Base-by-base conservation (phyloP, 1,284 basidiomycete species). In the Microstroma glucosiphilum region DNA sequence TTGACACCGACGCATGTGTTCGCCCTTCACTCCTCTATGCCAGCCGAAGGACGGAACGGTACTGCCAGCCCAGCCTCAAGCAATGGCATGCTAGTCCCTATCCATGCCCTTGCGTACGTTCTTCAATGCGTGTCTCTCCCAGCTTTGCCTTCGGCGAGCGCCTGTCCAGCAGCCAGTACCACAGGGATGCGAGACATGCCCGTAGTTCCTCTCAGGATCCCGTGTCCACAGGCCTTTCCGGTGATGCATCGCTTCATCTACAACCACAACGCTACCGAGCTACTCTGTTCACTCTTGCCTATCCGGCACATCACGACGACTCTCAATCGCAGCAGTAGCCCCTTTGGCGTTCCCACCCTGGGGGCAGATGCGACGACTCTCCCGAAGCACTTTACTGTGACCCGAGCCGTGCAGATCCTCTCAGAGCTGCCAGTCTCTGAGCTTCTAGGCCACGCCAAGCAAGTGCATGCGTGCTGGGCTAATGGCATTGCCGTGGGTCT, bases 401-500 rank as follows among this genome's bases (percentile, higher is more conserved):
- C 30, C 1, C 58, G 25, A 8, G 60, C 62, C 1, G 59, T 23
- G 46, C 54, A 64, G 15, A 25, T 43, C 11, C 56, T 64, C n/a
- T 42, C 63, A 19, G 30, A 37, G 15, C 43, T 53, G n/a, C 57
- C 63, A 4, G n/a, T 25, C 6, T 30, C 30, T 12, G 43, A 41
- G 19, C 54, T 64, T 0, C 37, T 64, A 12, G 40, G n/a, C 7
- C 25, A 63, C 2, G 51, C 54, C 6, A 41, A 58, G 30, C 40
- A 19, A 12, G 56, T 64, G 23, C 60, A 64, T 49, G 40, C 54
- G 9, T 61, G 41, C 15, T 64, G 63, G 63, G 63, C 42, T 8
- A 64, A 64, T 59, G 61, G 60, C 11, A 61, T 64, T 3, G 63
- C 63, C 17, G 59, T 64, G 37, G 63, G 63, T 17, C 57, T 64